Evolutionary conservation across 2,329 filamentous ascomycete genomes (phyloP), one percentile per base, ranked within the genome.

Genomic region (Epichloe aotearoae): DNA sequence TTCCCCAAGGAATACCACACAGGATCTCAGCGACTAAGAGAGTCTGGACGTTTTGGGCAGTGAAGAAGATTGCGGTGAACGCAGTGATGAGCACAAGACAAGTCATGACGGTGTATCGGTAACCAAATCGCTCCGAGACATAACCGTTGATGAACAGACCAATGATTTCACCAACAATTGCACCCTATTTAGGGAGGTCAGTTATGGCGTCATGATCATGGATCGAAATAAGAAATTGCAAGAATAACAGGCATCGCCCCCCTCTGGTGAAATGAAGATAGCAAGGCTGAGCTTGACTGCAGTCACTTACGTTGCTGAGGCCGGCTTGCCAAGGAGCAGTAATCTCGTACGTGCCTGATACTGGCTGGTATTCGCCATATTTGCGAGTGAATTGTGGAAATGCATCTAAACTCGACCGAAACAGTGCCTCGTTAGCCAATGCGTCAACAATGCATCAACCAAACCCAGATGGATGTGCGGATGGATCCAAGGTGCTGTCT

Each of bases 131-230:
- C 64, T 86, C 81, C 15, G 80, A 79, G 45, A 83, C 65, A 63
- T 73, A 80, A 38, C 83, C 83, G 59, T 83, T 84, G 62, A 84
- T 69, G 56, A 83, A 66, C 45, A 86, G 71, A 14, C 83, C 83
- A 47, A 86, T 72, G 47, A 87, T 79, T 61, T 83, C 79, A 42
- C 83, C 83, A 8, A 60, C 57, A 41, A 54, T 54, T 26, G 57
- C 59, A 19, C 58, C 59, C 57, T 60, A 39, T 38, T 15, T 19
- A 30, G 5, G 7, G n/a, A 30, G 15, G 49, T 44, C 38, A 49
- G 43, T 26, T 23, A 14, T 20, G 15, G 14, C 30, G 10, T 3
- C n/a, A 14, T 15, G 30, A n/a, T 19, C 11, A 30, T 20, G 26
- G 17, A 20, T 20, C 4, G 15, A 15, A 5, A 2, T 11, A 19